These are phyloP conservation scores for Apostasia ramifera DNA, from an alignment of 106 monocot species.

Conservation along the genomic window DNA sequence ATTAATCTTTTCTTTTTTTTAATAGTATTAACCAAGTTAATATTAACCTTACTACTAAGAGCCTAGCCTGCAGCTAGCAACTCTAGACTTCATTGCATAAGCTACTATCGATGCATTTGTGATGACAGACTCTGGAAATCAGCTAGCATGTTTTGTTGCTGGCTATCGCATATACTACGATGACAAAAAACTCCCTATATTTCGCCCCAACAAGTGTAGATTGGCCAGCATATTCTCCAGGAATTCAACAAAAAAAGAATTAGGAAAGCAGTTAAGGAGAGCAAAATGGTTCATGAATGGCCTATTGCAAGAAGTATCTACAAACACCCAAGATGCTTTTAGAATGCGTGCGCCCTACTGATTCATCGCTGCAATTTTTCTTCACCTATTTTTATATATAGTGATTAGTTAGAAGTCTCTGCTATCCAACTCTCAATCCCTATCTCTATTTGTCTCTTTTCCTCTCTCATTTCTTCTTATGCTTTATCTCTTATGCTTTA, in stretches of 20 bases:
- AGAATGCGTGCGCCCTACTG: conserved; percentile 74
- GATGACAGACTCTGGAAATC: conserved; percentile 92
- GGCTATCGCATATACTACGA: conserved; percentile 93
- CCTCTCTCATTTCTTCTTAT: no score
- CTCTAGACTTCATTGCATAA: conserved; percentile 86
- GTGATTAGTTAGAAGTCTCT: no score
- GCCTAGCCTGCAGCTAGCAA: conserved; percentile 49
- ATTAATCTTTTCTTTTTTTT: no score
- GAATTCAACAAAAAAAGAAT: conserved; percentile 51
- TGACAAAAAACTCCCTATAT: conserved; percentile 47
- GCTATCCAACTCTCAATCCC: no score
- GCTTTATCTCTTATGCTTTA: no score
- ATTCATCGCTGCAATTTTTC: conserved; percentile 11
- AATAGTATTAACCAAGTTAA: no score
- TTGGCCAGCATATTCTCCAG: conserved; percentile 65
- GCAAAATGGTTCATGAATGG: conserved; percentile 60
- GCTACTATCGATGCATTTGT: conserved; percentile 86
- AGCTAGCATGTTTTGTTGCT: conserved; percentile 73
- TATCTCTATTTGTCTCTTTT: no score
- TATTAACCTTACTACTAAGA: no score
- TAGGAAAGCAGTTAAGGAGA: conserved; percentile 63
- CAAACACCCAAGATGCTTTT: conserved; percentile 66
- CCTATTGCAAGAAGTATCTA: conserved; percentile 78
- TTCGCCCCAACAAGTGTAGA: conserved; percentile 82
- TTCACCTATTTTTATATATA: no score